These are phyloP conservation scores for Eimeria necatrix DNA, from an alignment of 169 alveolate genomes.

Conservation along the genomic window DNA sequence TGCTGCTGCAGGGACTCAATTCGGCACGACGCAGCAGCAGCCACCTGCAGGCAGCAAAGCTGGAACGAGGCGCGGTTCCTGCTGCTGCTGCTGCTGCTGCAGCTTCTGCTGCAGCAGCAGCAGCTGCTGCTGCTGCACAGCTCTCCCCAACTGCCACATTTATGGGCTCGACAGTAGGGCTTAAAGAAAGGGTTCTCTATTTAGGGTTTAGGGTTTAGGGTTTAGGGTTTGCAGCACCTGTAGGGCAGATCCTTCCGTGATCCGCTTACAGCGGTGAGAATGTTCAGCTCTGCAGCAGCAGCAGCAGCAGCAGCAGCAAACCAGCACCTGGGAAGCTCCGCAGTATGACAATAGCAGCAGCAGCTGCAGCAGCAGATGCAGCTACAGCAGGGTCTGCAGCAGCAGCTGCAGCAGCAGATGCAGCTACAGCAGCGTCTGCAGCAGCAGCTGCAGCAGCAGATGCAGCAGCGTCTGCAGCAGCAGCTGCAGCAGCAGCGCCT, in stretches of 20 bases:
- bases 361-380: not conserved
- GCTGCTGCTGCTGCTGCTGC: slow-evolving; percentile 10
- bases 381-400: not conserved
- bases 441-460: slow-evolving; percentile 42
- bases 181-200: not conserved
- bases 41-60: not conserved
- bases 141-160: not conserved
- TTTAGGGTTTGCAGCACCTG: not conserved
- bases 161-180: not conserved
- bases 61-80: not conserved
- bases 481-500: slow-evolving; percentile 1
- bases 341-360: not conserved
- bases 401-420: slow-evolving; percentile 1
- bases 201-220: slow-evolving; percentile 37
- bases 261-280: not conserved
- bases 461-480: too few relatives aligned
- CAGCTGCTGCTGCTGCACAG: not conserved
- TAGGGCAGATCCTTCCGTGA: not conserved
- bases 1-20: slow-evolving; percentile 12
- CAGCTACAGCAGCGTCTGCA: slow-evolving; percentile 9
- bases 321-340: not conserved
- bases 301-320: slow-evolving; percentile 47
- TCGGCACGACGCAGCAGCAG: slow-evolving; percentile 45
- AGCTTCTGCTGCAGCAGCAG: not conserved
- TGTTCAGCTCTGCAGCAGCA: slow-evolving; percentile 33